These are phyloP conservation scores for Cytospora piceicola DNA, from an alignment of 2,329 filamentous ascomycete species.

Conservation along the genomic window DNA sequence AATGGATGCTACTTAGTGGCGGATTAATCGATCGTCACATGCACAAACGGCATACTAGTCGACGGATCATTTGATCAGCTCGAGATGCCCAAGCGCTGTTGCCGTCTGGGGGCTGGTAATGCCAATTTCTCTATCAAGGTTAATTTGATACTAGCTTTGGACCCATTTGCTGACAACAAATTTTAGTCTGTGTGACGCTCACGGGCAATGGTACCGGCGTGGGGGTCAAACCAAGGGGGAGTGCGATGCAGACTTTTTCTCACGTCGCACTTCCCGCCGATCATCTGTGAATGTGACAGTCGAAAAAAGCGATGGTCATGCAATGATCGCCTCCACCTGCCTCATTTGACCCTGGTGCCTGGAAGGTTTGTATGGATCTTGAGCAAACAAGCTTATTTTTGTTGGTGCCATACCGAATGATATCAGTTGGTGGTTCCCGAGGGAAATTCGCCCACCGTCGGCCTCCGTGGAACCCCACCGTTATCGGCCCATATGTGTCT, in stretches of 20 bases:
- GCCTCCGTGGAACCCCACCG: neutral
- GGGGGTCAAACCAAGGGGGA: neutral
- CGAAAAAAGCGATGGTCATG: neutral
- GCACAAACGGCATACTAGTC: too few relatives aligned
- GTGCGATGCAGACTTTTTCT: neutral
- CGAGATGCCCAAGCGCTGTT: too few relatives aligned
- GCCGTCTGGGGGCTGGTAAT: too few relatives aligned
- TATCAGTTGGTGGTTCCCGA: neutral
- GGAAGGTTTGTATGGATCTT: neutral
- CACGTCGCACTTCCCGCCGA: constrained; percentile 1
- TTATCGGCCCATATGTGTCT: neutral
- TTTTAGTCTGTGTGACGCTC: neutral
- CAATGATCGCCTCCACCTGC: neutral
- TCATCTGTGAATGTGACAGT: constrained; percentile 19
- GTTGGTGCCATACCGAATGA: neutral
- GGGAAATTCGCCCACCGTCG: neutral
- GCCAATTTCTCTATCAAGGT: too few relatives aligned
- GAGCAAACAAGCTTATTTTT: constrained; percentile 4
- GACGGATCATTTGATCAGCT: too few relatives aligned
- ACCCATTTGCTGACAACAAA: neutral
- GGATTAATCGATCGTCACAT: too few relatives aligned
- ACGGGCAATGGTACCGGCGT: neutral
- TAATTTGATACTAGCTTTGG: too few relatives aligned
- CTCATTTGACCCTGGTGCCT: neutral
- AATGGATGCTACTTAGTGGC: too few relatives aligned